Conservation (phyloP, 345 rosid genomes). For the Firmiana major region DNA sequence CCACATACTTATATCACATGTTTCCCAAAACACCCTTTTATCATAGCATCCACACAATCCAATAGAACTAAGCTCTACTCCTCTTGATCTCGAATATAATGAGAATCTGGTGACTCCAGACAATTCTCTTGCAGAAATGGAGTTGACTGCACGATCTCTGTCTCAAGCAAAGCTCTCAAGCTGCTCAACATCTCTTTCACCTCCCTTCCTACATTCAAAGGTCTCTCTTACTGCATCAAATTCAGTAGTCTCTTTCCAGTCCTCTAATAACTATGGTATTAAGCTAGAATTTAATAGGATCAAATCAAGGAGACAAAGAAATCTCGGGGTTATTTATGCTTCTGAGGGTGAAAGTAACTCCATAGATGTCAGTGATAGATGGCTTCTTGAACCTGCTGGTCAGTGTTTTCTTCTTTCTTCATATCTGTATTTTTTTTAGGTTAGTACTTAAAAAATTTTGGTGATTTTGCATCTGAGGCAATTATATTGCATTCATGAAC, state of each 20-base stretch:
- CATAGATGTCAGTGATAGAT: slow-evolving; percentile 39
- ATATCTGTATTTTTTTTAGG: too few species aligned
- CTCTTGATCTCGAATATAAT: not conserved
- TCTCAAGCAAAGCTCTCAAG: slow-evolving; percentile 24
- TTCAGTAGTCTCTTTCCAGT: slow-evolving; percentile 18
- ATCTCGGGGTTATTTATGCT: slow-evolving; percentile 33
- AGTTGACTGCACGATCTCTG: slow-evolving; percentile 28
- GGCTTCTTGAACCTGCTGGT: slow-evolving; percentile 94
- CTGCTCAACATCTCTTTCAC: slow-evolving; percentile 21
- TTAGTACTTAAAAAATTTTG: too few species aligned
- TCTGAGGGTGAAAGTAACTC: slow-evolving; percentile 37
- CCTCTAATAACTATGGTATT: slow-evolving; percentile 17
- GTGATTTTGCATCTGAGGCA: not conserved
- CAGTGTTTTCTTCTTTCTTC: slow-evolving; percentile 6
- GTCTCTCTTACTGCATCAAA: slow-evolving; percentile 21
- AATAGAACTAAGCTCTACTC: not conserved
- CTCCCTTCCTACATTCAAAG: slow-evolving; percentile 27
- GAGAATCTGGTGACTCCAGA: not conserved
- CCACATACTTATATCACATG: slow-evolving; percentile 34
- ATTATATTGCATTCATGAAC: not conserved
- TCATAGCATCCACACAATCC: slow-evolving; percentile 11
- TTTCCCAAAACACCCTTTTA: slow-evolving; percentile 6
- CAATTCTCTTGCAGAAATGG: slow-evolving; percentile 23
- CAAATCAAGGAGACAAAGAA: slow-evolving; percentile 23
- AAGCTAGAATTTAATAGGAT: slow-evolving; percentile 25